Evolutionary conservation across 2,329 filamentous ascomycete genomes (phyloP).

Genomic region (Ascochyta clinopodiicola): DNA sequence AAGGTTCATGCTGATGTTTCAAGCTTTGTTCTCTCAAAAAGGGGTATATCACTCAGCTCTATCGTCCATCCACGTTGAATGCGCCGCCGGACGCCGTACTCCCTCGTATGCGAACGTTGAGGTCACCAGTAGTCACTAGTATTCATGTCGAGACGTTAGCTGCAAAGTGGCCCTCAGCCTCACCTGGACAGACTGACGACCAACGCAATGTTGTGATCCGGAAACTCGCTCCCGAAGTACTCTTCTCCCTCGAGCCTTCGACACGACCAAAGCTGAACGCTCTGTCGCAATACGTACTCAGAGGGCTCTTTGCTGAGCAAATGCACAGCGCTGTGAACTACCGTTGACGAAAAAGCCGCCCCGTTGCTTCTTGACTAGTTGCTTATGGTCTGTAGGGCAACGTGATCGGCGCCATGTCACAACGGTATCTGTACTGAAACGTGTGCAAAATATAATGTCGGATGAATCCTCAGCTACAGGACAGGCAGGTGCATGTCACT

Average conservation of each 20-base stretch:
- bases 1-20: neutral
- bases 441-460: neutral
- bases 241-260: neutral
- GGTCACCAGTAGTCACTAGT: neutral
- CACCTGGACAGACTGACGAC: neutral
- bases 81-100: neutral
- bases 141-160: neutral
- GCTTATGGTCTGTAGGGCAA: neutral
- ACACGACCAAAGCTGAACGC: neutral
- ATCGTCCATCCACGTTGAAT: neutral
- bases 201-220: neutral
- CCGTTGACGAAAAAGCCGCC: neutral
- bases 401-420: neutral
- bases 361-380: neutral
- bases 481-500: neutral
- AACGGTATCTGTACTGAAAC: neutral
- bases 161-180: neutral
- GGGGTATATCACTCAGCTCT: slow-evolving; percentile 3
- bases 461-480: neutral
- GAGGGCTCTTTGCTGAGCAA: neutral
- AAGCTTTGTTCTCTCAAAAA: neutral
- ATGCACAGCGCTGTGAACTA: neutral
- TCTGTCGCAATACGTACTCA: neutral
- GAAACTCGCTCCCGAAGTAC: neutral
- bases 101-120: slow-evolving; percentile 5